phyloP scores from a whole-genome alignment of 805 yeast species.

The Cyberlindnera saturnus region DNA sequence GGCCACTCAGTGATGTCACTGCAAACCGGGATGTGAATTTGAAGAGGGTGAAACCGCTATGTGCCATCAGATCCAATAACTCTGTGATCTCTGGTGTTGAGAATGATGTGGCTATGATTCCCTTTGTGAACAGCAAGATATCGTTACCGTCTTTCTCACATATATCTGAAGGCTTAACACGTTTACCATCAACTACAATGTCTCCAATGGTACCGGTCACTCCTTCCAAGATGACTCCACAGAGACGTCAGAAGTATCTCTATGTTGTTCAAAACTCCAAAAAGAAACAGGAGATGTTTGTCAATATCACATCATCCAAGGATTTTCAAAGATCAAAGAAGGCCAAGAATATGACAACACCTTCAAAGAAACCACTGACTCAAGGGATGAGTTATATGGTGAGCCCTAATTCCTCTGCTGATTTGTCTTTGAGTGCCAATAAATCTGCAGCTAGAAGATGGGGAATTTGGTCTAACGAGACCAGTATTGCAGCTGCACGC shows the following conservation, averaged over 20 bases:
- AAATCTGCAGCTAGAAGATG: constrained; percentile 2
- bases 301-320: constrained; percentile 7
- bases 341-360: neutral
- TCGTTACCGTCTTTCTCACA: constrained; percentile 10
- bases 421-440: too few relatives aligned
- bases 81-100: neutral
- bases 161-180: neutral
- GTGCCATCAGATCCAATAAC: neutral
- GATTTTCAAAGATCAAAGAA: constrained; percentile 7
- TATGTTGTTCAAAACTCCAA: constrained; percentile 8
- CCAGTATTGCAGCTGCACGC: constrained; percentile 9
- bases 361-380: too few relatives aligned
- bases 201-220: neutral
- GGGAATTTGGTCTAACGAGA: constrained; percentile 12
- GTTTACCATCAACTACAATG: neutral
- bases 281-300: constrained; percentile 8
- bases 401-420: too few relatives aligned
- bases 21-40: constrained; percentile 1
- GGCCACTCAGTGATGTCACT: constrained; percentile 7
- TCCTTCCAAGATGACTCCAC: constrained; percentile 1
- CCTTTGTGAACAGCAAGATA: constrained; percentile 2
- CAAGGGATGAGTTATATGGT: too few relatives aligned
- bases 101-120: neutral
- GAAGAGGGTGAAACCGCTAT: constrained; percentile 5
- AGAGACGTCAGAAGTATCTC: neutral